These are phyloP conservation scores for Suillus americanus DNA, from an alignment of 768 basidiomycete species.

Conservation along the genomic window DNA sequence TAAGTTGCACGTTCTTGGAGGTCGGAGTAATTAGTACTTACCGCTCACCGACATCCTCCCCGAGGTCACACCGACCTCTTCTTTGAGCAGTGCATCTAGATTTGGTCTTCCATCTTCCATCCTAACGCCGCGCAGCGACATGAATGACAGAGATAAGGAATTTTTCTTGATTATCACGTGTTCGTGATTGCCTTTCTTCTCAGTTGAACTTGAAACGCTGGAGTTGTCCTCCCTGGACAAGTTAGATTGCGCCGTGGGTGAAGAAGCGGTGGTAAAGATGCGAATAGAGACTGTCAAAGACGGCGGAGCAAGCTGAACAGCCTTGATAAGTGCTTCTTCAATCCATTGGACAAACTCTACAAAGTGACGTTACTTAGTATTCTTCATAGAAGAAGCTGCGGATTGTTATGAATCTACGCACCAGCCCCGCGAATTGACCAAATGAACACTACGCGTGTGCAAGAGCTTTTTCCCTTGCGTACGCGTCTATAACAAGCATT, in stretches of 20 bases:
- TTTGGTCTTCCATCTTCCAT: constrained; percentile 44
- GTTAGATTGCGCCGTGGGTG: neutral
- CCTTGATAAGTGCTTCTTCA: constrained; percentile 34
- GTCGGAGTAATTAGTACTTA: constrained; percentile 31
- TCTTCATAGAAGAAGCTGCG: neutral
- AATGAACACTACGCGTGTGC: constrained; percentile 46
- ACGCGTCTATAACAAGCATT: constrained; percentile 16
- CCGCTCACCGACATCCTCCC: constrained; percentile 51
- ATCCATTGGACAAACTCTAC: constrained; percentile 48
- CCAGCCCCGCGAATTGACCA: constrained; percentile 51
- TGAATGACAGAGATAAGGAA: constrained; percentile 9
- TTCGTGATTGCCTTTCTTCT: constrained; percentile 12
- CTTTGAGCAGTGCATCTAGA: constrained; percentile 33
- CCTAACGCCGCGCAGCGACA: constrained; percentile 23
- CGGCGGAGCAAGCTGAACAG: constrained; percentile 29
- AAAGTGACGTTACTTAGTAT: neutral
- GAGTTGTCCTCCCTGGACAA: constrained; percentile 13
- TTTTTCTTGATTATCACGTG: neutral
- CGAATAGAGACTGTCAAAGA: constrained; percentile 37
- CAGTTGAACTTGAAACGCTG: constrained; percentile 14
- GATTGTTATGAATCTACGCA: constrained; percentile 20
- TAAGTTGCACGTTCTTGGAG: neutral
- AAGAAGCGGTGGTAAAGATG: constrained; percentile 41
- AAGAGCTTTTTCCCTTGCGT: constrained; percentile 16
- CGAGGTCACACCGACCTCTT: constrained; percentile 34